Evolutionary conservation across 768 basidiomycete species (phyloP).

Genomic region (Pleurotus tuber-regium): DNA sequence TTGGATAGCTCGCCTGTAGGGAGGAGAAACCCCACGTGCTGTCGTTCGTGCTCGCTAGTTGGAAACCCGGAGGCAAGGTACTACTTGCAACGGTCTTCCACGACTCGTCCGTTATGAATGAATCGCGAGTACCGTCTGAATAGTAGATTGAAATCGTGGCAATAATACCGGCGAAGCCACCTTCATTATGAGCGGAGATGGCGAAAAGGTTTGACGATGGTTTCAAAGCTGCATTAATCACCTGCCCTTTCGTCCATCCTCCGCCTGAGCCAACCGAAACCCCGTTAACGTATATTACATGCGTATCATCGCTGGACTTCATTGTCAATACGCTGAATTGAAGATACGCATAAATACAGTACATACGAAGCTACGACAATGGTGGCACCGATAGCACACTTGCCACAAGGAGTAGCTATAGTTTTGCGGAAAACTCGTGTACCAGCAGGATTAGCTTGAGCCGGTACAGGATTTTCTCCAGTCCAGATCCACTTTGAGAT

Average conservation of each 20-base stretch:
- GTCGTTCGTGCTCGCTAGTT: neutral
- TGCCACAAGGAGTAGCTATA: neutral
- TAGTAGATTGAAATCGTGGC: conserved; percentile 4
- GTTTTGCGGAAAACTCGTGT: neutral
- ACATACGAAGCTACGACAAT: neutral
- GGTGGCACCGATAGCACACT: neutral
- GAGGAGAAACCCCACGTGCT: neutral
- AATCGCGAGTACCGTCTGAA: neutral
- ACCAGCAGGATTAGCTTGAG: neutral
- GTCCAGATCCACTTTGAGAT: neutral
- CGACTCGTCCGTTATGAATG: conserved; percentile 3
- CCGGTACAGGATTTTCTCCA: neutral
- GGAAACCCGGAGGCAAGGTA: neutral
- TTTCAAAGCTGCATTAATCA: neutral
- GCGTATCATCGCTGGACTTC: neutral
- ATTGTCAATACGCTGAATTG: neutral
- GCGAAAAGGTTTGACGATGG: conserved; percentile 8
- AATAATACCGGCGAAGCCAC: neutral
- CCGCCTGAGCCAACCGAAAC: neutral
- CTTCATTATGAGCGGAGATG: neutral
- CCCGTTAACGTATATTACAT: conserved; percentile 4
- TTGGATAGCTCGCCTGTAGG: neutral
- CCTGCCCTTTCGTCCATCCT: neutral
- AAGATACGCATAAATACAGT: neutral
- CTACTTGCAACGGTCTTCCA: neutral